Evolutionary conservation across 2,329 filamentous ascomycete genomes (phyloP).

Genomic region (Ascochyta clinopodiicola): DNA sequence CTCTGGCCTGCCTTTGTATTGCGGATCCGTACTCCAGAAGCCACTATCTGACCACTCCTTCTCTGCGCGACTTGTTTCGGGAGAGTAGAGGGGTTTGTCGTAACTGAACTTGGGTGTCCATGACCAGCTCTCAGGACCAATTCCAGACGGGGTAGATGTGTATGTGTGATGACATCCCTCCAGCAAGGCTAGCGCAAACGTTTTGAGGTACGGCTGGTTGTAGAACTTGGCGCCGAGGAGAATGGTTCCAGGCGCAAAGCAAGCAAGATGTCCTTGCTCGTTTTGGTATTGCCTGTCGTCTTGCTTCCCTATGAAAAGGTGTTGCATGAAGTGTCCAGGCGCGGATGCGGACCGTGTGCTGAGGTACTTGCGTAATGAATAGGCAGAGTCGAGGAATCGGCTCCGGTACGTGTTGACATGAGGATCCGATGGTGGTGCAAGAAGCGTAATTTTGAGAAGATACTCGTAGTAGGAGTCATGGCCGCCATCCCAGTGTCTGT

Average conservation of each 20-base stretch:
- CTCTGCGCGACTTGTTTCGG: conserved; percentile 34
- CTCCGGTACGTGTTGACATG: conserved; percentile 42
- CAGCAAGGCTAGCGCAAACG: conserved; percentile 49
- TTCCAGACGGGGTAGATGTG: conserved; percentile 45
- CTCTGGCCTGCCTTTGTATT: conserved; percentile 48
- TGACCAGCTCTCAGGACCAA: conserved; percentile 49
- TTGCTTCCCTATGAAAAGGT: conserved; percentile 50
- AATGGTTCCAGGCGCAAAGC: conserved; percentile 49
- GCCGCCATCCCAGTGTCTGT: conserved; percentile 53
- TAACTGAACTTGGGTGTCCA: conserved; percentile 49
- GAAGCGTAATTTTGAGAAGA: conserved; percentile 49
- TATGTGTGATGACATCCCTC: conserved; percentile 51
- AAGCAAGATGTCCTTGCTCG: conserved; percentile 49
- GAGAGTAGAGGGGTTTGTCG: conserved; percentile 38
- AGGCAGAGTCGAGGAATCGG: conserved; percentile 44
- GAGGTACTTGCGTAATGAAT: conserved; percentile 47
- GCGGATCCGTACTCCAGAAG: conserved; percentile 44
- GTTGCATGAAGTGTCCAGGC: conserved; percentile 42
- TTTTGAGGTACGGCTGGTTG: conserved; percentile 39
- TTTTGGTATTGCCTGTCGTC: conserved; percentile 46
- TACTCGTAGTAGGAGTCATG: conserved; percentile 56
- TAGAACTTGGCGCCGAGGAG: conserved; percentile 49
- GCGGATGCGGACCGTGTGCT: conserved; percentile 46
- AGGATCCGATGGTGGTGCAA: conserved; percentile 46
- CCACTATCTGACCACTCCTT: conserved; percentile 38